Conservation (phyloP, 129 eudicot genomes). For the Artemisia tridentata region DNA sequence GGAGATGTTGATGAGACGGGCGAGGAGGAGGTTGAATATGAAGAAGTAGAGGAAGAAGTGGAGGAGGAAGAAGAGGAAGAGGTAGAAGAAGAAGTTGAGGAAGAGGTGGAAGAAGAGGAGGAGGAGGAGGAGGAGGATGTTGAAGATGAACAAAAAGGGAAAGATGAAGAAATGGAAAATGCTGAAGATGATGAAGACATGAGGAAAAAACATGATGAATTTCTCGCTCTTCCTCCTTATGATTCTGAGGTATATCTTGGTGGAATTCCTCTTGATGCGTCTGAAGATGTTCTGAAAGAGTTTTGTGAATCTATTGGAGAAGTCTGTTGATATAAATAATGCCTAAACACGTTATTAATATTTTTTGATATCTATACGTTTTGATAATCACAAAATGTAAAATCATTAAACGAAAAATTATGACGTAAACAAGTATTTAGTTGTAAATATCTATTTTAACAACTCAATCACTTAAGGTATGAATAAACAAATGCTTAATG, state of each 20-base stretch:
- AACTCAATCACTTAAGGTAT: too few species aligned
- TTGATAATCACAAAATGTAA: too few species aligned
- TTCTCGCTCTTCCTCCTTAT: conserved; percentile 95
- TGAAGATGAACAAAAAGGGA: conserved; percentile 25
- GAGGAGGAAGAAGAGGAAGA: conserved; percentile 74
- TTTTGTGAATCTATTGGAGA: conserved; percentile 94
- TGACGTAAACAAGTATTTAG: too few species aligned
- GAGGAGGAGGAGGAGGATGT: conserved; percentile 55
- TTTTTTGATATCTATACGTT: too few species aligned
- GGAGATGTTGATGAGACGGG: conserved; percentile 60
- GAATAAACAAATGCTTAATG: too few species aligned
- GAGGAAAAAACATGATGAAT: conserved; percentile 65
- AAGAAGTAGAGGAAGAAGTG: conserved; percentile 80
- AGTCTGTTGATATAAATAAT: too few species aligned
- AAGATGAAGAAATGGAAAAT: conserved; percentile 44
- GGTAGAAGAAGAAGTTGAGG: conserved; percentile 58
- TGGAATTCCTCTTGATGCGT: conserved; percentile 72
- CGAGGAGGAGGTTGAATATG: conserved; percentile 88
- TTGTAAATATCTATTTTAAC: too few species aligned
- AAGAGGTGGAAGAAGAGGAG: conserved; percentile 57
- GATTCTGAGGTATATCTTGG: conserved; percentile 97
- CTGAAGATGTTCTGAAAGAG: conserved; percentile 64
- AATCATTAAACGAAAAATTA: too few species aligned
- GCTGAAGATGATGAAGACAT: conserved; percentile 42
- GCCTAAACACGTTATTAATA: too few species aligned